A percentile compares a stretch with the other conserved stretches of the same genome.
These are phyloP conservation scores for Fusarium redolens DNA, from an alignment of 2,329 filamentous ascomycete genomes.

Conservation along the genomic window DNA sequence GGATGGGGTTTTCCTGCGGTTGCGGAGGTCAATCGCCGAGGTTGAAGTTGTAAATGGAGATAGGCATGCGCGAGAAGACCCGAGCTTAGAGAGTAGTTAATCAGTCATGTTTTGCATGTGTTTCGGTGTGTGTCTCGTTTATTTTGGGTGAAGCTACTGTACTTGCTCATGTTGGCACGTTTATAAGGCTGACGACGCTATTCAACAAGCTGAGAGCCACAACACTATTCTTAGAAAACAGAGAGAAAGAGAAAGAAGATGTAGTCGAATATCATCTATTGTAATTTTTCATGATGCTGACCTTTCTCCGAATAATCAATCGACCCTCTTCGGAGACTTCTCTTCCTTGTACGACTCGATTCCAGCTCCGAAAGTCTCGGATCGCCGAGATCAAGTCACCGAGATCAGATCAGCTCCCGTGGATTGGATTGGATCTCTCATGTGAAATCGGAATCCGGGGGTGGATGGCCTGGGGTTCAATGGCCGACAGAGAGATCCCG, in stretches of 20 bases:
- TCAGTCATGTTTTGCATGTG: conserved; percentile 31
- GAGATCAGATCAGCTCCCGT: conserved; percentile 17
- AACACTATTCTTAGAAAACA: not conserved
- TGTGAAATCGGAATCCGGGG: conserved; percentile 40
- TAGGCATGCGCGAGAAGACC: conserved; percentile 31
- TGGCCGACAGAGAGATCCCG: conserved; percentile 23
- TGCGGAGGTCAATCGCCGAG: conserved; percentile 37
- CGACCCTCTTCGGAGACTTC: not conserved
- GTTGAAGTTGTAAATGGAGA: conserved; percentile 14
- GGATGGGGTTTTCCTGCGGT: not conserved
- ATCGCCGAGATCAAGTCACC: conserved; percentile 23
- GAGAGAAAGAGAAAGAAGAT: not conserved
- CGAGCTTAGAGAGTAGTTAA: conserved; percentile 11
- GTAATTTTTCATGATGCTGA: not conserved
- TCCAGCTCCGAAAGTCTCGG: conserved; percentile 24
- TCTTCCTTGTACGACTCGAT: conserved; percentile 5
- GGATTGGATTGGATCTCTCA: conserved; percentile 22
- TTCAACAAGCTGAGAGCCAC: conserved; percentile 18
- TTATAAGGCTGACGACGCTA: conserved; percentile 15
- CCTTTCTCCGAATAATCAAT: not conserved
- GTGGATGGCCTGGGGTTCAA: conserved; percentile 27
- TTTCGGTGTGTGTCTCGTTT: conserved; percentile 14
- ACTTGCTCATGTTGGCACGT: conserved; percentile 6
- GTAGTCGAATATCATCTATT: not conserved
- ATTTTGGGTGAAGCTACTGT: not conserved